Conservation (phyloP, 257 asterid species). For the Galeopsis tetrahit region DNA sequence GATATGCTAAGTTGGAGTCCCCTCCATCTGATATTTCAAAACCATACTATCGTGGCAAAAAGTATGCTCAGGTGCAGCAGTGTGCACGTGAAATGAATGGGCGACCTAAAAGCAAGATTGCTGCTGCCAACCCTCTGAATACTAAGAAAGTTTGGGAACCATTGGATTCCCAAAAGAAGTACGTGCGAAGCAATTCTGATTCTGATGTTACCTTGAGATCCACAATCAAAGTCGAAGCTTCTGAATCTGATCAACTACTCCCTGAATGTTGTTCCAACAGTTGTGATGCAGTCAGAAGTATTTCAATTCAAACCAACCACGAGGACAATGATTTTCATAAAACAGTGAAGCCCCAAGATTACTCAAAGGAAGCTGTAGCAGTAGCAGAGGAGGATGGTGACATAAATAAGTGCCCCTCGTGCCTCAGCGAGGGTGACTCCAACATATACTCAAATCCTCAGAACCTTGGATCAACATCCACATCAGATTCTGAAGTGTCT, state of each 20-base stretch:
- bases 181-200: slow-evolving; percentile 68
- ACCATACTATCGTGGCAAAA: slow-evolving; percentile 61
- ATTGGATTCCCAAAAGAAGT: slow-evolving; percentile 77
- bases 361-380: slow-evolving; percentile 46
- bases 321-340: slow-evolving; percentile 42
- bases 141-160: slow-evolving; percentile 98
- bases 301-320: slow-evolving; percentile 44
- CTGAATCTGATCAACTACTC: slow-evolving; percentile 54
- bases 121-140: slow-evolving; percentile 45
- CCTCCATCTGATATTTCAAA: slow-evolving; percentile 63
- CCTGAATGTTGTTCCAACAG: slow-evolving; percentile 55
- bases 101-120: slow-evolving; percentile 63
- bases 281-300: slow-evolving; percentile 50
- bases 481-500: slow-evolving; percentile 85
- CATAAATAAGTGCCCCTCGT: slow-evolving; percentile 71
- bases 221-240: slow-evolving; percentile 52
- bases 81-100: slow-evolving; percentile 53
- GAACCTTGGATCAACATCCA: slow-evolving; percentile 69
- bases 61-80: slow-evolving; percentile 60
- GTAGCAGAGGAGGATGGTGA: slow-evolving; percentile 42
- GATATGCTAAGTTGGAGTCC: slow-evolving; percentile 50
- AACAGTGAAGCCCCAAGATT: slow-evolving; percentile 42
- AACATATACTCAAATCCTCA: slow-evolving; percentile 63
- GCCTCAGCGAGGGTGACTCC: slow-evolving; percentile 91
- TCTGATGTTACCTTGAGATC: slow-evolving; percentile 69